phyloP scores from a whole-genome alignment of 306 rosid genomes.

The Cucumis melo region DNA sequence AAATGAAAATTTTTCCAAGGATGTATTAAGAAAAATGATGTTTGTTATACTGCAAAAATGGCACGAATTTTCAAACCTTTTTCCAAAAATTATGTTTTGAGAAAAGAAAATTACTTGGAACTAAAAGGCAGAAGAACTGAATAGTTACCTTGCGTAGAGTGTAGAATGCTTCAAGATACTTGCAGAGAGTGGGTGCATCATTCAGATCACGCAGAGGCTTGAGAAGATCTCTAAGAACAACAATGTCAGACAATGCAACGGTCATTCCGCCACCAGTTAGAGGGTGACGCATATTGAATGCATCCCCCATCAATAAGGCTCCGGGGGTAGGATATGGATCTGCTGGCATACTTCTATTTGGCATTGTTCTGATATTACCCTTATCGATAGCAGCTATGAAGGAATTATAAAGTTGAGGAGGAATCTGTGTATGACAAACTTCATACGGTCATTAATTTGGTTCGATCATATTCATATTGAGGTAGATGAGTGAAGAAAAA shows the following conservation, averaged over 20 bases:
- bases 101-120: not conserved
- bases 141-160: slow-evolving; percentile 63
- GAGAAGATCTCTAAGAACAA: slow-evolving; percentile 79
- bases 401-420: slow-evolving; percentile 53
- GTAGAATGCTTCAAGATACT: slow-evolving; percentile 80
- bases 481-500: not conserved
- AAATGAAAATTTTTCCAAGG: too few species aligned
- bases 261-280: slow-evolving; percentile 97
- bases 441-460: slow-evolving; percentile 8
- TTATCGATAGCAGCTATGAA: slow-evolving; percentile 73
- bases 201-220: slow-evolving; percentile 55
- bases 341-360: slow-evolving; percentile 97
- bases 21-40: not conserved
- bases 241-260: slow-evolving; percentile 82
- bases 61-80: not conserved
- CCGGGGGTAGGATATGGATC: slow-evolving; percentile 87
- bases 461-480: not conserved
- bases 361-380: slow-evolving; percentile 85
- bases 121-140: not conserved
- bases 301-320: slow-evolving; percentile 91
- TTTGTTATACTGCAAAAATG: too few species aligned
- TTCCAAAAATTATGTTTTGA: too few species aligned
- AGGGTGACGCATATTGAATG: slow-evolving; percentile 98
- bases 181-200: slow-evolving; percentile 68
- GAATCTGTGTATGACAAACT: slow-evolving; percentile 46